Conservation (phyloP, 306 rosid genomes). For the Fagus crenata region DNA sequence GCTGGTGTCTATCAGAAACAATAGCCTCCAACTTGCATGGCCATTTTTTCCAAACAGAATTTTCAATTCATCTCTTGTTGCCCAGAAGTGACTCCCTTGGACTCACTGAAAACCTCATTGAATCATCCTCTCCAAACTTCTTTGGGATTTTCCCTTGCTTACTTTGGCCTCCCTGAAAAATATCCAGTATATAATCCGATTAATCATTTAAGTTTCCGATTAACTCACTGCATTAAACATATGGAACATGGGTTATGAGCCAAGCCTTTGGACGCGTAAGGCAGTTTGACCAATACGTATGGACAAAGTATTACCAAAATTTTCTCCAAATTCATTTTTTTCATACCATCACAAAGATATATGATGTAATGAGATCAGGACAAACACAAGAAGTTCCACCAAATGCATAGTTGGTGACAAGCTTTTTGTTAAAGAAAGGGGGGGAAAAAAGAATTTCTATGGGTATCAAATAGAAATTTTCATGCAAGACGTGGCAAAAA, state of each 20-base stretch:
- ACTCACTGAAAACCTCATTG: slow-evolving; percentile 32
- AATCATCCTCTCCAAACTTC: slow-evolving; percentile 32
- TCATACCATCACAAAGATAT: neutral
- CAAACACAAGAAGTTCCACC: neutral
- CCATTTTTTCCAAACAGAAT: slow-evolving; percentile 5
- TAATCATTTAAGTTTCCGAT: neutral
- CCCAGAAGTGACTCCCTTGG: slow-evolving; percentile 28
- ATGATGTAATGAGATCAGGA: neutral
- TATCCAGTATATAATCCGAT: slow-evolving; percentile 23
- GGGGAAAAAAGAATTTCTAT: no score
- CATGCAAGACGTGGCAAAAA: neutral
- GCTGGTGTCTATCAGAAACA: neutral
- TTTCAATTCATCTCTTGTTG: slow-evolving; percentile 27
- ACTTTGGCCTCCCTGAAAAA: slow-evolving; percentile 55
- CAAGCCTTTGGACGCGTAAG: no score
- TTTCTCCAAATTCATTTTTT: neutral
- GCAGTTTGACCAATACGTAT: neutral
- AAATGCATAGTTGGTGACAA: neutral
- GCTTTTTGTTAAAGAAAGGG: neutral
- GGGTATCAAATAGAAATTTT: neutral
- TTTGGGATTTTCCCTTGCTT: slow-evolving; percentile 39
- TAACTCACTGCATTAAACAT: neutral
- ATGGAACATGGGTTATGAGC: neutral
- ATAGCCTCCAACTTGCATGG: neutral
- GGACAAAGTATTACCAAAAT: neutral